Percentiles rank a stretch among this genome's conserved stretches.
These are phyloP conservation scores for Persicaria maculosa DNA, from an alignment of 148 eudicot genomes.

Conservation along the genomic window DNA sequence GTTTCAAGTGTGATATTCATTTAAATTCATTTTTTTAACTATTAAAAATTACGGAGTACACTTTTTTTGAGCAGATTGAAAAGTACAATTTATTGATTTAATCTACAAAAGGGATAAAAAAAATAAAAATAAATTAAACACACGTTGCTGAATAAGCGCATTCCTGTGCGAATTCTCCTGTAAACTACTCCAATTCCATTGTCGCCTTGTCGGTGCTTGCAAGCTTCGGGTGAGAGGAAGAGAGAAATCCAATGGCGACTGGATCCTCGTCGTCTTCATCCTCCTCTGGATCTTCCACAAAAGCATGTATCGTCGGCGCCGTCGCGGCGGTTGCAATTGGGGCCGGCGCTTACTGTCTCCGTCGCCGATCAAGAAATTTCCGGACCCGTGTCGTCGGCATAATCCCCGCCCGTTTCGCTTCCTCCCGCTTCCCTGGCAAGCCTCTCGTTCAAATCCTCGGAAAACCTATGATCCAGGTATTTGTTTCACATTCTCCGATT, in stretches of 20 bases:
- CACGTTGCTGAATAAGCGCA: too few relatives aligned
- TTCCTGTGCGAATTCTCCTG: neutral
- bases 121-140: too few relatives aligned
- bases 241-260: constrained; percentile 23
- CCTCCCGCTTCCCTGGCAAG: constrained; percentile 79
- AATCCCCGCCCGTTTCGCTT: constrained; percentile 85
- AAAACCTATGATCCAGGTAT: constrained; percentile 94
- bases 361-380: constrained; percentile 41
- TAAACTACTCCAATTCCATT: neutral
- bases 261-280: constrained; percentile 34
- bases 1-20: too few relatives aligned
- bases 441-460: constrained; percentile 89
- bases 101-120: too few relatives aligned
- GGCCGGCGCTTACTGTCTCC: constrained; percentile 37
- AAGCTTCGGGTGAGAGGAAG: neutral
- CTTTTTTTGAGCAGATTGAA: too few relatives aligned
- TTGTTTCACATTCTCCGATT: neutral
- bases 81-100: too few relatives aligned
- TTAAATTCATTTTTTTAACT: too few relatives aligned
- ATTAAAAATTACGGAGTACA: too few relatives aligned
- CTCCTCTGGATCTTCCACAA: constrained; percentile 30
- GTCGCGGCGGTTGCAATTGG: constrained; percentile 52
- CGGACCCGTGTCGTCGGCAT: constrained; percentile 78
- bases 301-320: constrained; percentile 56
- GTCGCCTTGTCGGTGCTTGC: too few relatives aligned